Evolutionary conservation across 139 green algal genomes (phyloP).

Genomic region (Gonium pectorale): DNA sequence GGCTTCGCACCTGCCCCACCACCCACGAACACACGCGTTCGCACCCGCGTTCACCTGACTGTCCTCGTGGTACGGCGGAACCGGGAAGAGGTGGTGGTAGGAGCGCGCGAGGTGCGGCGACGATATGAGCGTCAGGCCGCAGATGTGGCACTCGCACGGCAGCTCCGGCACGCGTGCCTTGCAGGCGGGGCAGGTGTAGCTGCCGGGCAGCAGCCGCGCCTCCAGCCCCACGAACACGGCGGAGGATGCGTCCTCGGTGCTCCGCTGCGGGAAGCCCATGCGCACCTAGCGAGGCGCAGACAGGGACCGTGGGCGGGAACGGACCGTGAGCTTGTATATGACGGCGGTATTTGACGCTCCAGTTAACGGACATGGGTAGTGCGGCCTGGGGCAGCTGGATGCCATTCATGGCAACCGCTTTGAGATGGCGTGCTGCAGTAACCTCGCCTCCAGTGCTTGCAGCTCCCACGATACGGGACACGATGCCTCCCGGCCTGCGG

Average conservation of each 20-base stretch:
- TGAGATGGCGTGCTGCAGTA: too few relatives aligned
- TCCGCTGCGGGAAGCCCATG: constrained; percentile 90
- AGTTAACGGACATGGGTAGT: too few relatives aligned
- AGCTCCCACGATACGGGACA: too few relatives aligned
- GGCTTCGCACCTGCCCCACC: too few relatives aligned
- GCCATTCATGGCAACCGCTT: too few relatives aligned
- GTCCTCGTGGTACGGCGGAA: constrained; percentile 81
- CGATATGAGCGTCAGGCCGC: constrained; percentile 94
- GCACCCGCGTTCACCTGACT: constrained; percentile 5
- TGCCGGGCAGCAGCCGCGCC: constrained; percentile 67
- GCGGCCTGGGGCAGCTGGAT: too few relatives aligned
- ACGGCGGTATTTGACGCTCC: too few relatives aligned
- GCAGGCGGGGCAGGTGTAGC: constrained; percentile 86
- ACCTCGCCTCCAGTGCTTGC: too few relatives aligned
- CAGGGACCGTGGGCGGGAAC: neutral
- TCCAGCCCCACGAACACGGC: constrained; percentile 77
- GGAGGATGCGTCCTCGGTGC: constrained; percentile 60
- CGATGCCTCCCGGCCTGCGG: too few relatives aligned
- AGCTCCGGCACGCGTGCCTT: constrained; percentile 80
- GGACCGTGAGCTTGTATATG: too few relatives aligned
- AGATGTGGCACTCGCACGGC: constrained; percentile 91
- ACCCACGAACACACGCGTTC: too few relatives aligned
- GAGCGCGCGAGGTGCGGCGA: constrained; percentile 95
- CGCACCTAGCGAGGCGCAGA: constrained; percentile 63
- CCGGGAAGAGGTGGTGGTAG: constrained; percentile 99